phyloP scores from a whole-genome alignment of 148 eudicot species.

The Chenopodium quinoa region DNA sequence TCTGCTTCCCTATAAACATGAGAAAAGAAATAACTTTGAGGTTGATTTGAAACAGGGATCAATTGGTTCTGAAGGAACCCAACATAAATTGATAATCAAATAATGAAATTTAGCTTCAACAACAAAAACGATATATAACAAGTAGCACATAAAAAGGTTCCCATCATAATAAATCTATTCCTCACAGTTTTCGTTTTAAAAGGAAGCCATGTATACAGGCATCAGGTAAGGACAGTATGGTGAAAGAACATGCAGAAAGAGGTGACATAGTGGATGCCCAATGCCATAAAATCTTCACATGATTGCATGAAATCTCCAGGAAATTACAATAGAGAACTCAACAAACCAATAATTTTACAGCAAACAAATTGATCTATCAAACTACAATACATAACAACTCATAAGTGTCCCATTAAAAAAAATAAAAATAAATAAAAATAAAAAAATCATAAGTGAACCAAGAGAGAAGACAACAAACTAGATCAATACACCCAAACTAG shows the following conservation, averaged over 20 bases:
- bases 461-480: background rate
- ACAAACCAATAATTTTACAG: background rate
- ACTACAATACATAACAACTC: too few species aligned
- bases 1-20: constrained; percentile 71
- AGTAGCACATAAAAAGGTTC: background rate
- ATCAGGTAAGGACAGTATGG: background rate
- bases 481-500: background rate
- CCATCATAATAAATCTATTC: background rate
- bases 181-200: too few species aligned
- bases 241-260: background rate
- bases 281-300: background rate
- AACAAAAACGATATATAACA: background rate
- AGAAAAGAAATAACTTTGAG: background rate
- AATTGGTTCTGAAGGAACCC: background rate
- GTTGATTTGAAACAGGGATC: background rate
- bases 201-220: background rate
- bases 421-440: too few species aligned
- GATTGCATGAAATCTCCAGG: background rate
- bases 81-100: background rate
- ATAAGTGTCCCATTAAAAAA: too few species aligned
- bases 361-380: background rate
- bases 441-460: background rate
- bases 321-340: background rate
- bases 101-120: background rate
- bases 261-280: background rate